phyloP scores from a whole-genome alignment of 139 green algal species.

The Chlorella sorokiniana region DNA sequence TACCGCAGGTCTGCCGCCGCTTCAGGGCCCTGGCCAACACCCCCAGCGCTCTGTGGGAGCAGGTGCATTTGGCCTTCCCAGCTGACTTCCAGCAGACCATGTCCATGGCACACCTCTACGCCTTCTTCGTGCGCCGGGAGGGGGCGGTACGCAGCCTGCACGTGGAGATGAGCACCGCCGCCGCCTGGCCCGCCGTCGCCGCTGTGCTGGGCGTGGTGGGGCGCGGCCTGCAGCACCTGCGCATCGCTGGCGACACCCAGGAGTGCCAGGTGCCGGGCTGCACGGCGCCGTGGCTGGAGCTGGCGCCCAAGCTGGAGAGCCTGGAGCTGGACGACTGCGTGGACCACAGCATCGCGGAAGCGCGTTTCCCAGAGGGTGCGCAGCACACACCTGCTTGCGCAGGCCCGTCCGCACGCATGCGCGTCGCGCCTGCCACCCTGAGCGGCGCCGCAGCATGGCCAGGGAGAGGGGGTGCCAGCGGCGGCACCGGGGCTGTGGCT shows the following conservation, averaged over 20 bases:
- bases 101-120: background rate
- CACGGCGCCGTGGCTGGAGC: slow-evolving; percentile 22
- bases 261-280: slow-evolving; percentile 5
- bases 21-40: background rate
- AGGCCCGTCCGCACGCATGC: no score
- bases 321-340: slow-evolving; percentile 24
- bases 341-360: slow-evolving; percentile 8
- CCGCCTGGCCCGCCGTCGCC: slow-evolving; percentile 1
- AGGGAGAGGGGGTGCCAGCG: no score
- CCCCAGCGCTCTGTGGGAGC: slow-evolving; percentile 6
- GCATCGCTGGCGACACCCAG: slow-evolving; percentile 6
- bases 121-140: slow-evolving; percentile 14
- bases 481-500: no score
- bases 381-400: no score
- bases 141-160: slow-evolving; percentile 23
- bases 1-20: slow-evolving; percentile 20
- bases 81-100: background rate
- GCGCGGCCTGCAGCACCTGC: slow-evolving; percentile 15
- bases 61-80: slow-evolving; percentile 18
- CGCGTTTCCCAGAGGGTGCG: slow-evolving; percentile 2
- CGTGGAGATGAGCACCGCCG: background rate
- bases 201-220: slow-evolving; percentile 21
- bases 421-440: background rate
- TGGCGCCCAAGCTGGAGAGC: slow-evolving; percentile 18
- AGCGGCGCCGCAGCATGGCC: background rate